Conservation (phyloP, 2,329 filamentous ascomycete species). For the Hypoxylon rubiginosum region DNA sequence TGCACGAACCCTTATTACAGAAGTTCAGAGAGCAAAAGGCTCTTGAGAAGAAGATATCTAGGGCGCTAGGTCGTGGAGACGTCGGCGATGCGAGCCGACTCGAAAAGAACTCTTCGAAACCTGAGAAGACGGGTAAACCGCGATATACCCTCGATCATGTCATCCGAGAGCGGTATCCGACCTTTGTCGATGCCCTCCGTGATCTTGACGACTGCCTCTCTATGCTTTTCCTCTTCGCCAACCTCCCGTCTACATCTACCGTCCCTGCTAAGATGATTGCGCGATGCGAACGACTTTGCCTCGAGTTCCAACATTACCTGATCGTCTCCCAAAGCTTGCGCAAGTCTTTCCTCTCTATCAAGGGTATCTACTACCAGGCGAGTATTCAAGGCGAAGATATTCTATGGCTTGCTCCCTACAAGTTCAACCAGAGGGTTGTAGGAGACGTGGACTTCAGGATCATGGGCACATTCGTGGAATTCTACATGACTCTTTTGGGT, state of each 20-base stretch:
- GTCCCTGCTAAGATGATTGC: conserved; percentile 97
- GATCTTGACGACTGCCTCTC: conserved; percentile 97
- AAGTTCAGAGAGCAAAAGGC: conserved; percentile 98
- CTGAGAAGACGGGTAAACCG: conserved; percentile 92
- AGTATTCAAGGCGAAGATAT: conserved; percentile 97
- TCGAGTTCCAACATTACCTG: conserved; percentile 98
- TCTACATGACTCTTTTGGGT: conserved; percentile 95
- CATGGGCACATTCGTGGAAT: conserved; percentile 99
- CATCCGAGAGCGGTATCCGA: conserved; percentile 97
- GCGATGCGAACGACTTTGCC: conserved; percentile 90
- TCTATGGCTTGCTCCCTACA: conserved; percentile 96
- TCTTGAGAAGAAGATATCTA: conserved; percentile 96
- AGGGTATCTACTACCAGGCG: conserved; percentile 99
- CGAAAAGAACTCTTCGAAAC: conserved; percentile 85
- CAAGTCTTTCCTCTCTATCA: conserved; percentile 98
- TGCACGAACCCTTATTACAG: conserved; percentile 92
- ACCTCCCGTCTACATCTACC: conserved; percentile 88
- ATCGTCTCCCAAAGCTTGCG: conserved; percentile 91
- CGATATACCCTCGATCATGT: conserved; percentile 95
- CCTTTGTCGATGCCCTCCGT: conserved; percentile 92
- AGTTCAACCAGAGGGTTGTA: conserved; percentile 94
- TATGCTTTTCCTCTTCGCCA: conserved; percentile 97
- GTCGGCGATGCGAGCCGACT: conserved; percentile 88
- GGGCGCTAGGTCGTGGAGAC: conserved; percentile 91
- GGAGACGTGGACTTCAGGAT: conserved; percentile 98